Conservation (phyloP, 176 grass and related monocot genomes). For the Avena insularis region DNA sequence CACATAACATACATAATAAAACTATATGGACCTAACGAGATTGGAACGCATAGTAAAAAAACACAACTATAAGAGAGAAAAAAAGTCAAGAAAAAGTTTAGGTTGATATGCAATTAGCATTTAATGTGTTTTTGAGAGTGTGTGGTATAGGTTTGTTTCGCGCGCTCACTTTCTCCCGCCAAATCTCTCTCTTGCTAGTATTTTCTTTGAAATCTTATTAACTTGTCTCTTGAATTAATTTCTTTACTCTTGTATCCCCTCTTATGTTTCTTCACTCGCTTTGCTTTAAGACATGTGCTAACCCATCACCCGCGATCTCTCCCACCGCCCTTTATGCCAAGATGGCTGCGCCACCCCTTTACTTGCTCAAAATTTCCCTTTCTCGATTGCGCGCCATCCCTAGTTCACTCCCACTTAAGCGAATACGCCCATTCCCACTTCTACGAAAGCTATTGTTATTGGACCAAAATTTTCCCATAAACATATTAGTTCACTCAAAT, state of each 20-base stretch:
- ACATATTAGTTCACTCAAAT: no score
- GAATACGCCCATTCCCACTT: neutral
- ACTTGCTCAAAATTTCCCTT: neutral
- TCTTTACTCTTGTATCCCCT: neutral
- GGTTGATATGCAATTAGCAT: neutral
- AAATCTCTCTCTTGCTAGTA: neutral
- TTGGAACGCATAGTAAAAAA: neutral
- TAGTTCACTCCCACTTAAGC: neutral
- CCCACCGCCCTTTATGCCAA: neutral
- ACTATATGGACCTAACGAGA: neutral
- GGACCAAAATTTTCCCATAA: neutral
- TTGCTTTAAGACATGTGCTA: neutral
- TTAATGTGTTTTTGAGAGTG: neutral
- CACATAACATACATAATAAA: neutral
- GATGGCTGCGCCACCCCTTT: neutral
- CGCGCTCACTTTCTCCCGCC: neutral
- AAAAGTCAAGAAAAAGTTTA: neutral
- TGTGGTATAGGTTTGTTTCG: neutral
- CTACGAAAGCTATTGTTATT: neutral
- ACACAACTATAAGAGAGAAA: neutral
- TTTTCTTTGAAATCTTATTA: slow-evolving; percentile 26
- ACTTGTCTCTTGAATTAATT: neutral
- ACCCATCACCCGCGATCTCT: neutral
- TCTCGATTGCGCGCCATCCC: neutral
- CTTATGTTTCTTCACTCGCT: neutral